phyloP scores from a whole-genome alignment of 768 basidiomycete species.

The Lyophyllum atratum region DNA sequence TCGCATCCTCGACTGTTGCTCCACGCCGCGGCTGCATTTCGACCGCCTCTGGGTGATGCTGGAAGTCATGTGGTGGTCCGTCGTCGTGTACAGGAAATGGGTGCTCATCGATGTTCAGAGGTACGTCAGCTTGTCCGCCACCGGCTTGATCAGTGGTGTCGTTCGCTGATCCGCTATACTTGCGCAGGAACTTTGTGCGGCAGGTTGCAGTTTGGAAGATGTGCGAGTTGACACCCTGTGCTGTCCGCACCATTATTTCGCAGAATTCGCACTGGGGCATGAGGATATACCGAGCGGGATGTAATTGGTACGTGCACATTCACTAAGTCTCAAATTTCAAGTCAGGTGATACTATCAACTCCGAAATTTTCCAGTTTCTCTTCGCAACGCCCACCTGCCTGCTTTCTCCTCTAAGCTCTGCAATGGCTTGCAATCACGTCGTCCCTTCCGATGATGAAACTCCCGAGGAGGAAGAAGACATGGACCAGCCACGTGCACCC shows the following conservation, averaged over 20 bases:
- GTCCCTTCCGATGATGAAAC: background rate
- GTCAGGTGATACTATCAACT: no score
- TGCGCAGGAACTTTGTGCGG: background rate
- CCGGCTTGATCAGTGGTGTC: no score
- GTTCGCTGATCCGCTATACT: background rate
- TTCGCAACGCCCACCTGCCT: background rate
- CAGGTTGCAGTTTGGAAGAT: background rate
- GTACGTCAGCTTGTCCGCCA: no score
- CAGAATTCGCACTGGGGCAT: slow-evolving; percentile 5
- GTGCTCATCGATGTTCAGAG: background rate
- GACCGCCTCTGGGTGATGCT: background rate
- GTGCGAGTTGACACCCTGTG: slow-evolving; percentile 1
- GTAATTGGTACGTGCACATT: background rate
- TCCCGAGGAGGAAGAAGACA: background rate
- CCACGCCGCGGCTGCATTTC: background rate
- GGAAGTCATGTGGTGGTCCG: background rate
- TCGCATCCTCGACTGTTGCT: background rate
- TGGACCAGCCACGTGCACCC: background rate
- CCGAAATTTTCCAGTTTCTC: background rate
- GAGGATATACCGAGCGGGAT: background rate
- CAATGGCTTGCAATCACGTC: background rate
- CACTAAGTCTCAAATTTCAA: no score
- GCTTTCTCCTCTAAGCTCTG: background rate
- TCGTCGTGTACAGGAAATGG: background rate
- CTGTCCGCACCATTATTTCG: background rate